Percentiles rank a stretch among this genome's conserved stretches.
phyloP scores from a whole-genome alignment of 441 rosid genomes.

The Eutrema salsugineum region DNA sequence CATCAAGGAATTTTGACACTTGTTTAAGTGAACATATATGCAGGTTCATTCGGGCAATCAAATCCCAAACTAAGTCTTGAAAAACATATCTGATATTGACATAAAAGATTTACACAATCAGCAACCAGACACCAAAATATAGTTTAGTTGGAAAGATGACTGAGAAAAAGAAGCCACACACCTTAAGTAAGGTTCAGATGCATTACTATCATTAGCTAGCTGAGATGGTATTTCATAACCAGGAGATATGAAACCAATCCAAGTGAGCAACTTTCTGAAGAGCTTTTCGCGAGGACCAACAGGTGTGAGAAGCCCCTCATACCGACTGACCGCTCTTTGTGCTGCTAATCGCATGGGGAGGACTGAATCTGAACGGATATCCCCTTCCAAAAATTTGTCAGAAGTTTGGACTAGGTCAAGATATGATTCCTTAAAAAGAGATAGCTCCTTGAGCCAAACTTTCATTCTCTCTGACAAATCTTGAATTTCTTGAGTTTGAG shows the following conservation, averaged over 20 bases:
- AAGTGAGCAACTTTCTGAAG: slow-evolving; percentile 63
- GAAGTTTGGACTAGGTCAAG: slow-evolving; percentile 40
- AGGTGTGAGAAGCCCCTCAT: slow-evolving; percentile 81
- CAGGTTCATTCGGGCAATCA: too few species aligned
- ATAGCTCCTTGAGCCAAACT: slow-evolving; percentile 62
- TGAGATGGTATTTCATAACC: slow-evolving; percentile 56
- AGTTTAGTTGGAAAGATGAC: not conserved
- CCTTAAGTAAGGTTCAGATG: slow-evolving; percentile 85
- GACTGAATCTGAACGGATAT: slow-evolving; percentile 52
- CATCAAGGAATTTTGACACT: not conserved
- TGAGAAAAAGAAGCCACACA: slow-evolving; percentile 21
- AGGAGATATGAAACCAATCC: slow-evolving; percentile 72
- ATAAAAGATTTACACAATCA: not conserved
- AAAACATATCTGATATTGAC: not conserved
- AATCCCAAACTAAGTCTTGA: not conserved
- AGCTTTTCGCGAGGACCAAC: slow-evolving; percentile 94
- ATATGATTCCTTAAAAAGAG: slow-evolving; percentile 56
- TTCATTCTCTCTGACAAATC: slow-evolving; percentile 50
- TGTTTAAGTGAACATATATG: not conserved
- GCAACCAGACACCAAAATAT: slow-evolving; percentile 10
- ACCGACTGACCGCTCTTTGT: slow-evolving; percentile 88
- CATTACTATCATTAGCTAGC: slow-evolving; percentile 43
- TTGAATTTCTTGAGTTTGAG: slow-evolving; percentile 48
- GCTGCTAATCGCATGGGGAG: slow-evolving; percentile 94
- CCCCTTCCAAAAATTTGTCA: slow-evolving; percentile 40